Evolutionary conservation across 768 basidiomycete species (phyloP), one percentile per base, ranked within the genome.

Genomic region (Leccinum barrowsii): DNA sequence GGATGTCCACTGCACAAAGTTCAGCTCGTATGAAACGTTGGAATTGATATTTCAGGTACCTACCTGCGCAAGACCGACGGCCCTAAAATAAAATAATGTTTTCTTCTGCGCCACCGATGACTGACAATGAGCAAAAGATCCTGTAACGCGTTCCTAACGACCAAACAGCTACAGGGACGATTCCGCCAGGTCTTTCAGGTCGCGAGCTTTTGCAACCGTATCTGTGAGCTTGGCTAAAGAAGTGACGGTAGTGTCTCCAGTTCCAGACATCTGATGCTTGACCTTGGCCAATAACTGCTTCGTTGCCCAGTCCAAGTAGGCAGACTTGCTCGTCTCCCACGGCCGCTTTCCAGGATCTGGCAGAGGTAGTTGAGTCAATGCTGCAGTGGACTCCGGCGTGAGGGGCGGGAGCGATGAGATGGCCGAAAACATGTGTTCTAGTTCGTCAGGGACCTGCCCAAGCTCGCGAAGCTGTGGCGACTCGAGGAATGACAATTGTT

Each of bases 221-320:
- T 64, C 63, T 11, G 63, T 54, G n/a, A 58, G 42, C 50, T 56
- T 63, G 40, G 46, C 60, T 56, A 73, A 52, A 15, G 67, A 60
- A 37, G 61, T 56, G 35, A 74, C 63, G 28, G 60, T 40, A 7
- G 67, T 52, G 46, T 72, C 67, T 1, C 62, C 63, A 4, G 59
- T 49, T 22, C 59, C 57, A 4, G 56, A 54, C 10, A 50, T 59
- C 37, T 61, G 69, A 26, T 65, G 62, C 50, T 63, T 74, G 52
- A 63, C 67, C 32, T 58, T 72, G 56, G 69, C 61, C 47, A 89
- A 61, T 7, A 89, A 70, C 68, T 84, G 82, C 19, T 76, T 75
- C 1, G 85, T 75, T 1, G 87, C 90, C 92, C 92, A 94, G 59
- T 85, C 84, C 5, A 87, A 67, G 70, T 94, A 94, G 5, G 89